Conservation (phyloP, 768 basidiomycete species). For the Phaffia australis region DNA sequence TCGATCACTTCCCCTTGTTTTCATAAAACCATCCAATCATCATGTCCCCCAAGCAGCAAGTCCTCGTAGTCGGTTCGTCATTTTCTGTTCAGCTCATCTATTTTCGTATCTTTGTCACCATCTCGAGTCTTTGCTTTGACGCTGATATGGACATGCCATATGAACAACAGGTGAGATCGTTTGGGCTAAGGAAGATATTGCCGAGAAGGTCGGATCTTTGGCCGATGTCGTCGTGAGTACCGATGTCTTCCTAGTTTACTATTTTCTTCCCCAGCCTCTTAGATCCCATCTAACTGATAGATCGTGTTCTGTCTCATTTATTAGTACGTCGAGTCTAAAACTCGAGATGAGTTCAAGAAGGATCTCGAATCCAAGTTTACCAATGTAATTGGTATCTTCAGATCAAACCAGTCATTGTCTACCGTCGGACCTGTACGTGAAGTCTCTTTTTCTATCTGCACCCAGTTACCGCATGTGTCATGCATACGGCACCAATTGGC, state of each 20-base stretch:
- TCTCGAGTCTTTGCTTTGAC: no score
- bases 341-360: constrained; percentile 60
- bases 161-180: constrained; percentile 45
- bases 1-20: no score
- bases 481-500: background rate
- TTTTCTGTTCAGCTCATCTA: no score
- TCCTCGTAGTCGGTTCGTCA: no score
- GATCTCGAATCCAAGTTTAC: constrained; percentile 60
- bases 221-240: constrained; percentile 65
- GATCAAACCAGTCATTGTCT: constrained; percentile 33
- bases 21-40: no score
- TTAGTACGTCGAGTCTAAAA: constrained; percentile 51
- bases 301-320: background rate
- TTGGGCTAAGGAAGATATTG: constrained; percentile 69
- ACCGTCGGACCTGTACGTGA: constrained; percentile 5
- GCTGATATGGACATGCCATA: constrained; percentile 25
- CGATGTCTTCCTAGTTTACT: background rate
- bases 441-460: constrained; percentile 28
- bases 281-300: background rate
- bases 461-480: constrained; percentile 50
- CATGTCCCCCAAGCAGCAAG: no score
- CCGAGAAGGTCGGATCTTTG: constrained; percentile 53
- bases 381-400: constrained; percentile 63
- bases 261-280: background rate
- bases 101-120: no score